These are phyloP conservation scores for Kwoniella mangroviensis DNA, from an alignment of 768 basidiomycete species.

Conservation along the genomic window DNA sequence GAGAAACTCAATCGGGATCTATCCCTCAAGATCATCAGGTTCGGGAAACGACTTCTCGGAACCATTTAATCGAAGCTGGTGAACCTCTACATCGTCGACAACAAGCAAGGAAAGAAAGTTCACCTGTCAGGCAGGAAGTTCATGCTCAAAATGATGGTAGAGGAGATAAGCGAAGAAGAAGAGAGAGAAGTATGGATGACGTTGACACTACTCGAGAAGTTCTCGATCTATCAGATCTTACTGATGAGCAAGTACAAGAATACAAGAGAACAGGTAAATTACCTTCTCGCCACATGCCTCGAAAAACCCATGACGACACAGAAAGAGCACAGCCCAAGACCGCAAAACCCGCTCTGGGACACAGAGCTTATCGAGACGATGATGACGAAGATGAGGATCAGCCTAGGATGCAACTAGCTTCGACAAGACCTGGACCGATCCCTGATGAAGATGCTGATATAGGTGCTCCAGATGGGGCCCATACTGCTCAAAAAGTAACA, in stretches of 20 bases:
- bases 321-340: neutral
- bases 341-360: too few relatives aligned
- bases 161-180: neutral
- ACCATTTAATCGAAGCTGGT: neutral
- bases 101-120: neutral
- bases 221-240: constrained; percentile 14
- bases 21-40: too few relatives aligned
- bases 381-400: neutral
- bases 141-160: neutral
- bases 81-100: neutral
- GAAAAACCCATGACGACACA: neutral
- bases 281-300: neutral
- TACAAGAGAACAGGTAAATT: constrained; percentile 10
- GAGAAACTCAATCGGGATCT: neutral
- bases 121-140: neutral
- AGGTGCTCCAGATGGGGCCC: constrained; percentile 3
- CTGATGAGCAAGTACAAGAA: constrained; percentile 2
- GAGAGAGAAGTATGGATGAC: neutral
- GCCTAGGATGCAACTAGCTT: neutral
- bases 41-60: neutral
- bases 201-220: constrained; percentile 1
- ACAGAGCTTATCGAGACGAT: neutral
- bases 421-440: neutral
- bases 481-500: neutral
- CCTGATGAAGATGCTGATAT: constrained; percentile 12